A percentile compares a stretch with the other conserved stretches of the same genome.
Evolutionary conservation across 116 monocot species (phyloP).

Genomic region (Posidonia oceanica): DNA sequence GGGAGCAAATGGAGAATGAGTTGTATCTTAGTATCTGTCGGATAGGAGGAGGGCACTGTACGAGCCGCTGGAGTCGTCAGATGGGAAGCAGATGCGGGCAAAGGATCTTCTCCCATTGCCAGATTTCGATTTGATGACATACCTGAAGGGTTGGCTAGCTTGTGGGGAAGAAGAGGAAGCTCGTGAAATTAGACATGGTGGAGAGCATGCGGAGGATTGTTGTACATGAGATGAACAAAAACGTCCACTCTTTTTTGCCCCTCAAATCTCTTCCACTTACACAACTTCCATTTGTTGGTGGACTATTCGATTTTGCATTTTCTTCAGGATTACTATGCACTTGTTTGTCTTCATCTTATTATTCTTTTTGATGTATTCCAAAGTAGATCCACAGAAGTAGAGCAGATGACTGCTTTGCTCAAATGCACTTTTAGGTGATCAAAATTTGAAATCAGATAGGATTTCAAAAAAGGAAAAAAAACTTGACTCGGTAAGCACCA

Average conservation of each 20-base stretch:
- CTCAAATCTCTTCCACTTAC: not conserved
- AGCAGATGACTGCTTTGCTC: too few relatives aligned
- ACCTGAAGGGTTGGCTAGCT: slow-evolving; percentile 88
- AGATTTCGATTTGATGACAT: slow-evolving; percentile 54
- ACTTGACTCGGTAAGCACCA: too few relatives aligned
- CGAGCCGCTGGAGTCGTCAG: slow-evolving; percentile 41
- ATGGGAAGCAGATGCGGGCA: slow-evolving; percentile 19
- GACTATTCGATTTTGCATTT: too few relatives aligned
- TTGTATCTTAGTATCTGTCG: slow-evolving; percentile 26
- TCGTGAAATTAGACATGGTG: slow-evolving; percentile 89
- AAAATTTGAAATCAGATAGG: too few relatives aligned
- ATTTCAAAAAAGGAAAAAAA: too few relatives aligned
- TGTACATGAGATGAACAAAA: slow-evolving; percentile 94
- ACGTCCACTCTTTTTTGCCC: slow-evolving; percentile 25
- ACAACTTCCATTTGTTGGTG: too few relatives aligned
- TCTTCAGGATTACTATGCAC: too few relatives aligned
- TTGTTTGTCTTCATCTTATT: too few relatives aligned
- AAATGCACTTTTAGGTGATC: too few relatives aligned
- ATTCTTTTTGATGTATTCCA: too few relatives aligned
- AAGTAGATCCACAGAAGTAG: too few relatives aligned
- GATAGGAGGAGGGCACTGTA: slow-evolving; percentile 62
- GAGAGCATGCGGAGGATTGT: slow-evolving; percentile 89
- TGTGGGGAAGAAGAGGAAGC: slow-evolving; percentile 86
- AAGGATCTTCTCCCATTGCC: slow-evolving; percentile 73
- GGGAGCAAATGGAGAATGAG: slow-evolving; percentile 3